Percentiles rank a stretch among this genome's conserved stretches.
These are phyloP conservation scores for Lachancea waltii DNA, from an alignment of 805 yeast genomes.

Conservation along the genomic window DNA sequence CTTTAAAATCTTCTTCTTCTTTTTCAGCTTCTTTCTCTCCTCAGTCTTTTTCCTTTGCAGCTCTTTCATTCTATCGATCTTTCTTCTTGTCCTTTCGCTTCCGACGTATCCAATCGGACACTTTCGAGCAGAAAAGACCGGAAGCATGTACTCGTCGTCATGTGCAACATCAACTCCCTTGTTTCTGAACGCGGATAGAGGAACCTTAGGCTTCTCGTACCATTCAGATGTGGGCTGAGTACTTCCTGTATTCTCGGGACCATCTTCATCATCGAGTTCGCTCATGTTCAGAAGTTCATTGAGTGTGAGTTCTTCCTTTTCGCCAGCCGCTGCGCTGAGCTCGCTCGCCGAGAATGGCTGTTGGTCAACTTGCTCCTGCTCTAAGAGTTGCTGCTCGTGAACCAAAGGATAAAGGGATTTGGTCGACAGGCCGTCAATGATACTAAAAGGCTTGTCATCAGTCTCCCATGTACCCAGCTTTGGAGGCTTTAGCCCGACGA, in stretches of 20 bases:
- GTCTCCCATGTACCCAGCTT: conserved; percentile 89
- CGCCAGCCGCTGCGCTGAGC: conserved; percentile 25
- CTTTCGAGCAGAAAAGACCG: conserved; percentile 25
- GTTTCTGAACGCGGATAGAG: conserved; percentile 86
- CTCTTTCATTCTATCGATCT: conserved; percentile 32
- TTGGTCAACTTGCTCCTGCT: conserved; percentile 19
- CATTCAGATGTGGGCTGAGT: conserved; percentile 34
- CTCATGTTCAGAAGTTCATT: conserved; percentile 86
- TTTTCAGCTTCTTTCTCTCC: conserved; percentile 30
- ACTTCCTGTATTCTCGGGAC: conserved; percentile 39
- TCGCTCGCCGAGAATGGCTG: conserved; percentile 13
- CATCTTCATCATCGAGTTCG: conserved; percentile 72
- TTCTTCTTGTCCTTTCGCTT: conserved; percentile 31
- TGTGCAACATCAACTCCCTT: conserved; percentile 44
- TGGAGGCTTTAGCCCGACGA: conserved; percentile 85
- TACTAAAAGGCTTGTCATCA: conserved; percentile 78
- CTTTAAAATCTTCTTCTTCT: conserved; percentile 30
- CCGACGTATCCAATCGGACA: conserved; percentile 35
- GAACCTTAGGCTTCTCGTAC: conserved; percentile 48
- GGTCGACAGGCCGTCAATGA: conserved; percentile 90
- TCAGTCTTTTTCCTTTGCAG: conserved; percentile 30
- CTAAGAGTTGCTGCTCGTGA: conserved; percentile 28
- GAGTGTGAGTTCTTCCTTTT: conserved; percentile 43
- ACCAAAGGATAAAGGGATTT: conserved; percentile 60
- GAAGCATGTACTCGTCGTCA: conserved; percentile 29